These are phyloP conservation scores for Epichloe uncinata DNA, from an alignment of 2,329 filamentous ascomycete genomes.

Conservation along the genomic window DNA sequence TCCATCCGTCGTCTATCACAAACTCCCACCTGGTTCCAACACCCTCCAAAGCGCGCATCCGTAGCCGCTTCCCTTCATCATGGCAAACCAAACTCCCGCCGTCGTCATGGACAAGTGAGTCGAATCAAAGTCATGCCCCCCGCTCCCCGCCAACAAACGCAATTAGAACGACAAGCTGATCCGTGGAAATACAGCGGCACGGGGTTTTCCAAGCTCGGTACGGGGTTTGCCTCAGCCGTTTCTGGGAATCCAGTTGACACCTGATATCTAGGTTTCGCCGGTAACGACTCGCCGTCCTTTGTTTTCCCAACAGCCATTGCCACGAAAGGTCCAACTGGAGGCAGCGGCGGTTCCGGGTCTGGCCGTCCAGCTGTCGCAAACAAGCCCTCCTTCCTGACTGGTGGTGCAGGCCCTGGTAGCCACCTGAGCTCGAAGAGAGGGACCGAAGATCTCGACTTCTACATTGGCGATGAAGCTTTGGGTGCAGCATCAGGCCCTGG, in stretches of 20 bases:
- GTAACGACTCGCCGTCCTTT: constrained; percentile 97
- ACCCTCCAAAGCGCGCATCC: constrained; percentile 9
- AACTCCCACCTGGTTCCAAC: background rate
- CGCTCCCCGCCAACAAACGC: constrained; percentile 15
- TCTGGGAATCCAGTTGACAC: constrained; percentile 13
- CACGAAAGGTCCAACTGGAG: constrained; percentile 67
- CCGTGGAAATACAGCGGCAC: constrained; percentile 60
- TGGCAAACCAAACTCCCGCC: constrained; percentile 98
- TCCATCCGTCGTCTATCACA: constrained; percentile 3
- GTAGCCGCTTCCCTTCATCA: constrained; percentile 27
- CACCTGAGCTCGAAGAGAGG: constrained; percentile 86
- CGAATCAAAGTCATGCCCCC: constrained; percentile 29
- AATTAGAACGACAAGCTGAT: constrained; percentile 19
- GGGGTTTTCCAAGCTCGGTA: constrained; percentile 98
- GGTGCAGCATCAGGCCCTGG: constrained; percentile 71
- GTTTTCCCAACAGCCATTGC: constrained; percentile 98
- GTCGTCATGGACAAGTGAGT: constrained; percentile 99
- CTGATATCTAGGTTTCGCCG: constrained; percentile 66
- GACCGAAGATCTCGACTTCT: constrained; percentile 96
- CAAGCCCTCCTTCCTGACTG: constrained; percentile 90
- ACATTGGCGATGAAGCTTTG: constrained; percentile 94
- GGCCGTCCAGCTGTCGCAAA: constrained; percentile 83
- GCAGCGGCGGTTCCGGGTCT: constrained; percentile 63
- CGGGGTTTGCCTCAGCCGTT: constrained; percentile 14
- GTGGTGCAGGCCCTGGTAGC: constrained; percentile 61